Percentiles rank a stretch among this genome's conserved stretches.
These are phyloP conservation scores for Fragilariopsis cylindrus DNA, from an alignment of 108 stramenopile genomes.

Conservation along the genomic window DNA sequence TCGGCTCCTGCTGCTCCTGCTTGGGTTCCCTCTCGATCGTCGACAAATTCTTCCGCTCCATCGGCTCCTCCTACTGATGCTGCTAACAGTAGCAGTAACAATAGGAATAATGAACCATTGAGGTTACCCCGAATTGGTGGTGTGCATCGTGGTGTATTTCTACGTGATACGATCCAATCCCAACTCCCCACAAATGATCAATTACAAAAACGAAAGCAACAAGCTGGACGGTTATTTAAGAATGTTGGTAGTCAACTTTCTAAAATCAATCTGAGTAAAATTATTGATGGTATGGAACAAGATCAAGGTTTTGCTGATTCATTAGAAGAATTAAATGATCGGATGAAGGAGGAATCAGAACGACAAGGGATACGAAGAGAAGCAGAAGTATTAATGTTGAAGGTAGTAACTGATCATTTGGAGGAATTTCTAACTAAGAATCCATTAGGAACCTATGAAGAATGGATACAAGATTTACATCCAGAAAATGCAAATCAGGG, in stretches of 20 bases:
- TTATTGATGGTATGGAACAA: slow-evolving; percentile 26
- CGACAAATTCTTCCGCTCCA: too few species aligned
- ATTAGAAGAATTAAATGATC: slow-evolving; percentile 55
- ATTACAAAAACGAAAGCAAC: slow-evolving; percentile 1
- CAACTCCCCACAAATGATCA: background rate
- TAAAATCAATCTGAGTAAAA: slow-evolving; percentile 1
- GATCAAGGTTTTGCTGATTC: slow-evolving; percentile 59
- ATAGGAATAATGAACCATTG: background rate
- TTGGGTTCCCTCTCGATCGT: too few species aligned
- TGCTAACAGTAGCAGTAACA: too few species aligned
- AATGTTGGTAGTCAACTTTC: background rate
- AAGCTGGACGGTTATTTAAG: background rate
- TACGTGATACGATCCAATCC: slow-evolving; percentile 12
- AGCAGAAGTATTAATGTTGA: slow-evolving; percentile 52
- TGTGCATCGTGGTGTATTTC: background rate
- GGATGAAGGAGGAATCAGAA: slow-evolving; percentile 61
- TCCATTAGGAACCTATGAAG: slow-evolving; percentile 64
- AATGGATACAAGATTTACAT: slow-evolving; percentile 76
- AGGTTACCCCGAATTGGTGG: slow-evolving; percentile 10
- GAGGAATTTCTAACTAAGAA: slow-evolving; percentile 21
- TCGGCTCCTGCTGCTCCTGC: too few species aligned
- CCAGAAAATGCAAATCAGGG: slow-evolving; percentile 63
- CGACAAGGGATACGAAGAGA: slow-evolving; percentile 50
- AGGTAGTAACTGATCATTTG: slow-evolving; percentile 52
- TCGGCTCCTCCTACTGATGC: too few species aligned